Evolutionary conservation across 2,329 filamentous ascomycete genomes (phyloP).

Genomic region (Colletotrichum sp.): DNA sequence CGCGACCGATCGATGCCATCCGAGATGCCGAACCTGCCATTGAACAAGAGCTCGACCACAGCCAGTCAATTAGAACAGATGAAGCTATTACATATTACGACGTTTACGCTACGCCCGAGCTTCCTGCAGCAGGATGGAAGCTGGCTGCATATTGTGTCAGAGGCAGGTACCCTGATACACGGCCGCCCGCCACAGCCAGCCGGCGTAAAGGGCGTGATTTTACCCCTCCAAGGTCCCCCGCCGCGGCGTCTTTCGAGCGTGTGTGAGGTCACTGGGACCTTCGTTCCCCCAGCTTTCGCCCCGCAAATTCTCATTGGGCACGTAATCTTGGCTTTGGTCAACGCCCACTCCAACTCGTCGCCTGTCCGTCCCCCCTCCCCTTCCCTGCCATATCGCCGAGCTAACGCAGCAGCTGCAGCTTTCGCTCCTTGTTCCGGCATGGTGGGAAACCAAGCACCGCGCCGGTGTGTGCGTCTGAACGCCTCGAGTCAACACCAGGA

Average conservation of each 20-base stretch:
- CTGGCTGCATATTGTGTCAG: not conserved
- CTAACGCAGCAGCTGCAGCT: not conserved
- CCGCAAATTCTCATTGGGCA: constrained; percentile 4
- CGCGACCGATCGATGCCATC: not conserved
- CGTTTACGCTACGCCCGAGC: not conserved
- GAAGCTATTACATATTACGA: not conserved
- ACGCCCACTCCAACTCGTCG: not conserved
- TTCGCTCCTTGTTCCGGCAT: not conserved
- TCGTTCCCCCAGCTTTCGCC: constrained; percentile 11
- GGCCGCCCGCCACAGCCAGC: not conserved
- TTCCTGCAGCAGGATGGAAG: not conserved
- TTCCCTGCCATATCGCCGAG: not conserved
- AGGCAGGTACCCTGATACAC: not conserved
- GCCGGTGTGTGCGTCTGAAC: not conserved
- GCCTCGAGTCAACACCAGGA: constrained; percentile 12
- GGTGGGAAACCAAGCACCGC: not conserved
- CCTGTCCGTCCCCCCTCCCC: not conserved
- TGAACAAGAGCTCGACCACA: not conserved
- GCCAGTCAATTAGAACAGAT: not conserved
- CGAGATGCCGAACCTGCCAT: not conserved
- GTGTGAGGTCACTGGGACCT: not conserved
- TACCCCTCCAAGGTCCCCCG: not conserved
- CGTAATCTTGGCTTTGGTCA: constrained; percentile 11
- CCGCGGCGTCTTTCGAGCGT: not conserved
- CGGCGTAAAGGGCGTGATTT: constrained; percentile 15